Base-by-base conservation (phyloP, 768 basidiomycete genomes). In the Mycena vitilis region DNA sequence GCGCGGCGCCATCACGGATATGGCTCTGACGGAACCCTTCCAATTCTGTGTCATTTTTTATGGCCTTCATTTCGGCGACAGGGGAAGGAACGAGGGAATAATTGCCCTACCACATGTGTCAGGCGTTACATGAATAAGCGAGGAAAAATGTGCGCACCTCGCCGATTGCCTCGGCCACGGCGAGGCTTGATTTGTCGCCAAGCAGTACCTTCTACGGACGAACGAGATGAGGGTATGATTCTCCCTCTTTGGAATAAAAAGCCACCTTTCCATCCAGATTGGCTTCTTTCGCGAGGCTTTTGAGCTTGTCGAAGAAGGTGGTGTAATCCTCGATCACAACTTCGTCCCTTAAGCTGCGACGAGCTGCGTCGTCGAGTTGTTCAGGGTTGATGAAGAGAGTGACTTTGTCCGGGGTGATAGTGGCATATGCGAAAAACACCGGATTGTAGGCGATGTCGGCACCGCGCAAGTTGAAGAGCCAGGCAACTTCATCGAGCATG, bases 401-500 rank as follows among this genome's bases (percentile, higher is more conserved):
- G 11, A 88, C 88, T 5, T 82, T 83, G 69, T 84, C 81, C 45
- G 66, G 79, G 12, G 89, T 92, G 44, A 99, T 82, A 38, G 95
- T 85, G 2, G 95, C 93, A 76, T 96, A 98, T 0, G 95, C 89
- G 75, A 98, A 98, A 84, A 98, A 97, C 20, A 98, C 95, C 91
- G 74, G 18, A 47, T 98, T 99, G 80, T 87, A 98, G 40, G 90
- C 90, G 74, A 99, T 96, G 76, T 98, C 97, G 3, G 90, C 87
- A 1, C 96, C 96, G 69, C 97, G 90, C 38, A 99, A 83, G 78
- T 98, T 96, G 81, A 95, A 94, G 45, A 96, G 76, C 95, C 95
- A 99, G 0, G 95, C 95, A 57, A 97, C 89, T 77, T 99, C 97
- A 77, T 99, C 97, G 23, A 99, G 87, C 85, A 92, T 90, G n/a